Evolutionary conservation across 2,329 filamentous ascomycete genomes (phyloP).

Genomic region (Thermochaetoides dissita): DNA sequence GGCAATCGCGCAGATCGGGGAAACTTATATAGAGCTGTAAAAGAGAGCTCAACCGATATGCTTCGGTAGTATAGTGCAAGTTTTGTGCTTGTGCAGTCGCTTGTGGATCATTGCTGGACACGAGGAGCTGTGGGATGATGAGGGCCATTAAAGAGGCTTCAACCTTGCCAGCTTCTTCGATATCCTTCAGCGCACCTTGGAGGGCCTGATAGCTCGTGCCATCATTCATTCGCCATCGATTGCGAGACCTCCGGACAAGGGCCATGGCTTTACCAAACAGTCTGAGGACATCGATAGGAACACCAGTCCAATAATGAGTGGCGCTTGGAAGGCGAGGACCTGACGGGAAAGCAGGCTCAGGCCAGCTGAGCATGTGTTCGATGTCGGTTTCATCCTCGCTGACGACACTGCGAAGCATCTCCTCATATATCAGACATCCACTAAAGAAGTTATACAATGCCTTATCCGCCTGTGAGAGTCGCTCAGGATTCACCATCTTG

Average conservation of each 20-base stretch:
- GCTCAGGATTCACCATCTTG: conserved; percentile 8
- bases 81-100: conserved; percentile 2
- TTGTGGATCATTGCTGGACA: not conserved
- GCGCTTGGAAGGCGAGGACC: not conserved
- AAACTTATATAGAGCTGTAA: conserved; percentile 18
- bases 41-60: conserved; percentile 17
- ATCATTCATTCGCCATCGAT: conserved; percentile 15
- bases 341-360: conserved; percentile 8
- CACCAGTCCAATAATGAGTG: conserved; percentile 16
- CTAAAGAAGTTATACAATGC: conserved; percentile 17
- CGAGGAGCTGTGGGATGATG: conserved; percentile 4
- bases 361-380: conserved; percentile 17
- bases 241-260: conserved; percentile 16
- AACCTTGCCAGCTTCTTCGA: conserved; percentile 13
- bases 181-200: conserved; percentile 15
- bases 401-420: conserved; percentile 18
- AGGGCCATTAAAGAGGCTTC: conserved; percentile 14
- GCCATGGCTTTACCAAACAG: conserved; percentile 18
- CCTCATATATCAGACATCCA: conserved; percentile 18
- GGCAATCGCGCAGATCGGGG: conserved; percentile 11
- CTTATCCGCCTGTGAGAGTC: conserved; percentile 5
- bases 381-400: conserved; percentile 17
- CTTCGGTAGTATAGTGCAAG: conserved; percentile 13
- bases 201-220: conserved; percentile 14
- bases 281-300: conserved; percentile 14